phyloP scores from a whole-genome alignment of 768 basidiomycete species.

The Rhizopogon vesiculosus region DNA sequence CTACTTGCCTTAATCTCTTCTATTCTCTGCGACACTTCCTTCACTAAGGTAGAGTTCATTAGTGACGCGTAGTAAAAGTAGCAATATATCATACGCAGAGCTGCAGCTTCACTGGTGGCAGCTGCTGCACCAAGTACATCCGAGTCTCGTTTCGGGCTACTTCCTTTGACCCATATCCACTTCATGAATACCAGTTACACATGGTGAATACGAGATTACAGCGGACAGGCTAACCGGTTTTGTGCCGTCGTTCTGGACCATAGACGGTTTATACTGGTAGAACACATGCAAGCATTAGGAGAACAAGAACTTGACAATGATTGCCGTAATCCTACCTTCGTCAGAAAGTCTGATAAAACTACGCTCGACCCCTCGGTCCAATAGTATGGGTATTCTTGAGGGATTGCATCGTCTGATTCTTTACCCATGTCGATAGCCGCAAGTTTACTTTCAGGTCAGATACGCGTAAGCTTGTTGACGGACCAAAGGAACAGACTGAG shows the following conservation, averaged over 20 bases:
- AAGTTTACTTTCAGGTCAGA: neutral
- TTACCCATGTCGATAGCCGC: neutral
- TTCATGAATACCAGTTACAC: conserved; percentile 15
- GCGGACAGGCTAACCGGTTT: conserved; percentile 53
- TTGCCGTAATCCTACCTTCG: conserved; percentile 36
- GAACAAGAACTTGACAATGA: neutral
- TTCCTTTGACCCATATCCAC: conserved; percentile 63
- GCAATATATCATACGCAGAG: conserved; percentile 32
- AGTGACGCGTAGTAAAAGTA: neutral
- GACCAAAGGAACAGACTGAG: too few relatives aligned
- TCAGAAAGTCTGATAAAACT: conserved; percentile 48
- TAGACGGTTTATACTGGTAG: conserved; percentile 65
- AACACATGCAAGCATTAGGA: neutral
- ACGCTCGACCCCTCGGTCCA: conserved; percentile 43
- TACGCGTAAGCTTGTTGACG: neutral
- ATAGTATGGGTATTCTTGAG: conserved; percentile 41
- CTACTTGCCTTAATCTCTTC: conserved; percentile 53
- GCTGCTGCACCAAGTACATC: conserved; percentile 6
- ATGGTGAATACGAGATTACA: neutral
- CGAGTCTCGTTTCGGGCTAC: conserved; percentile 2
- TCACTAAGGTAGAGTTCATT: conserved; percentile 34
- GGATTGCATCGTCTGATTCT: conserved; percentile 35
- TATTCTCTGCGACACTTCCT: conserved; percentile 50
- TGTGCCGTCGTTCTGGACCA: conserved; percentile 73
- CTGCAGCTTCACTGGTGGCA: conserved; percentile 43